Evolutionary conservation across 2,329 filamentous ascomycete genomes (phyloP).

Genomic region (Penicillium sp.): DNA sequence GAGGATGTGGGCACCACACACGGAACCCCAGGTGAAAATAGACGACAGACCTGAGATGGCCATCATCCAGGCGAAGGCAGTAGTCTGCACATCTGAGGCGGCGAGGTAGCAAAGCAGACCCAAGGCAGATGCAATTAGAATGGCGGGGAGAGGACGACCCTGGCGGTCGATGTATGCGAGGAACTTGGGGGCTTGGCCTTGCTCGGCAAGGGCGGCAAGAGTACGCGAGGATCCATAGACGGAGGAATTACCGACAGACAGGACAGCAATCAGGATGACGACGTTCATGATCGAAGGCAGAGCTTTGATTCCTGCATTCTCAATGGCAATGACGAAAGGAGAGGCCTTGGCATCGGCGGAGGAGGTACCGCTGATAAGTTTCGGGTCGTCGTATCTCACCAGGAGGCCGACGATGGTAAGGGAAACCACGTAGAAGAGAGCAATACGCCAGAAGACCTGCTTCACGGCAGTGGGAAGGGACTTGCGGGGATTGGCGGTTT

Average conservation of each 20-base stretch:
- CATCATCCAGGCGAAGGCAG: conserved; percentile 77
- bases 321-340: conserved; percentile 90
- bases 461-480: conserved; percentile 84
- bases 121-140: conserved; percentile 64
- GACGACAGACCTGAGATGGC: conserved; percentile 70
- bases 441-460: conserved; percentile 93
- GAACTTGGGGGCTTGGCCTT: conserved; percentile 74
- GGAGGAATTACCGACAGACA: conserved; percentile 88
- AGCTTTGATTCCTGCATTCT: conserved; percentile 75
- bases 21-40: conserved; percentile 77
- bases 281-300: conserved; percentile 89
- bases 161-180: conserved; percentile 79
- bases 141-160: conserved; percentile 75
- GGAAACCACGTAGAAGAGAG: conserved; percentile 83
- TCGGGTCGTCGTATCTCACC: conserved; percentile 68
- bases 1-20: conserved; percentile 88
- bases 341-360: conserved; percentile 72
- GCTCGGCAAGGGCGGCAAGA: conserved; percentile 83
- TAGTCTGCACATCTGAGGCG: conserved; percentile 58
- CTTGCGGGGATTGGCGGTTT: conserved; percentile 60
- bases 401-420: conserved; percentile 78
- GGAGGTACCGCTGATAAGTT: conserved; percentile 60
- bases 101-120: conserved; percentile 79
- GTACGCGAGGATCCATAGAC: conserved; percentile 91
- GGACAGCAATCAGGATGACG: conserved; percentile 87